phyloP scores from a whole-genome alignment of 2,329 filamentous ascomycete genomes.

The Metarhizium humberi region DNA sequence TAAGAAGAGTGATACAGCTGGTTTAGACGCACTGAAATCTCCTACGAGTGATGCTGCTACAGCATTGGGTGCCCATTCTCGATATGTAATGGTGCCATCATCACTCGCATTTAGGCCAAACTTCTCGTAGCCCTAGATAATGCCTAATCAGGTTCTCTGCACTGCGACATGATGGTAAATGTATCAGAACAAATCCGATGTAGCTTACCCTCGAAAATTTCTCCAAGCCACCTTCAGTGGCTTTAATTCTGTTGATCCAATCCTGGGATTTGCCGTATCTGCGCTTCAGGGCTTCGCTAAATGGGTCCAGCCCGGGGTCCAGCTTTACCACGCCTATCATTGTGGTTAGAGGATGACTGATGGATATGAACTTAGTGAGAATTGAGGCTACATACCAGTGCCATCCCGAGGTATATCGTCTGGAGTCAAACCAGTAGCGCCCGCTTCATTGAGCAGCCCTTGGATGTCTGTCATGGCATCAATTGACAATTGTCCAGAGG shows the following conservation, averaged over 20 bases:
- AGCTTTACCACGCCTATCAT: conserved; percentile 69
- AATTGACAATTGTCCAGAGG: not conserved
- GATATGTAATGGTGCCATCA: conserved; percentile 80
- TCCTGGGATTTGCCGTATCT: conserved; percentile 72
- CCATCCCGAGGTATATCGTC: conserved; percentile 55
- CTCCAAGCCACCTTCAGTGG: conserved; percentile 79
- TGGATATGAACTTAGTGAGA: not conserved
- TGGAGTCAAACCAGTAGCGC: conserved; percentile 26
- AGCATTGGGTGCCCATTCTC: conserved; percentile 95
- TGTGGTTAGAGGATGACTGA: conserved; percentile 4
- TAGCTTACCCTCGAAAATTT: conserved; percentile 71
- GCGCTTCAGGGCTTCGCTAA: conserved; percentile 64
- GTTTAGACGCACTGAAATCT: conserved; percentile 68
- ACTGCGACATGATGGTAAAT: not conserved
- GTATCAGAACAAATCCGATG: not conserved
- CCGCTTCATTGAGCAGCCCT: not conserved
- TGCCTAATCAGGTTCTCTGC: not conserved
- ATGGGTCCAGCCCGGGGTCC: conserved; percentile 84
- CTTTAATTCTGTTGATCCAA: conserved; percentile 79
- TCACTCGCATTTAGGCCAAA: conserved; percentile 77
- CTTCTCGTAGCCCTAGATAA: conserved; percentile 64
- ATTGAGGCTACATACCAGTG: conserved; percentile 46
- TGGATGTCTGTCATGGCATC: conserved; percentile 5
- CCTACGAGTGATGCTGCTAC: conserved; percentile 77
- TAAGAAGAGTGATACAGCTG: not conserved